phyloP scores from a whole-genome alignment of 495 filamentous ascomycete species.

The Bombardia bombarda region DNA sequence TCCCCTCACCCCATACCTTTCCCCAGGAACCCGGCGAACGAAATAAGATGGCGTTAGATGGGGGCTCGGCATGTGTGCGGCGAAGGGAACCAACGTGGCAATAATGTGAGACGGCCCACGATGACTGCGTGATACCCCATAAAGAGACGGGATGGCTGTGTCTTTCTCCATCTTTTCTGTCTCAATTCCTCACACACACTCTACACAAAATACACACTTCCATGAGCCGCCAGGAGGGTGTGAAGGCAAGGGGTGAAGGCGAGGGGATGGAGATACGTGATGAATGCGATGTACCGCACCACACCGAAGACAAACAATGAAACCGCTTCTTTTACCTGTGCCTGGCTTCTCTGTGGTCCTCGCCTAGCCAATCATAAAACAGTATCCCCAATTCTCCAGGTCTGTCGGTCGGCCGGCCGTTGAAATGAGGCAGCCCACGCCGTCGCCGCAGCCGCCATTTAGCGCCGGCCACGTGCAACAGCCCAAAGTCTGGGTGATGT shows the following conservation, averaged over 20 bases:
- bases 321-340: slow-evolving; percentile 11
- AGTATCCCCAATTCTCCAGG: too few species aligned
- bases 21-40: too few species aligned
- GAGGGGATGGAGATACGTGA: too few species aligned
- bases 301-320: too few species aligned
- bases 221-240: slow-evolving; percentile 3
- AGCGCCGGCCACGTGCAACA: slow-evolving; percentile 22
- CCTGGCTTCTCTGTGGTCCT: slow-evolving; percentile 10
- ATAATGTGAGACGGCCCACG: slow-evolving; percentile 8
- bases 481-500: slow-evolving; percentile 8
- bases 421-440: too few species aligned
- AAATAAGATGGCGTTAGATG: too few species aligned
- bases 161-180: slow-evolving; percentile 10
- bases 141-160: slow-evolving; percentile 9
- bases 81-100: slow-evolving; percentile 11
- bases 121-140: slow-evolving; percentile 19
- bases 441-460: slow-evolving; percentile 12
- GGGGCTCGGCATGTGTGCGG: slow-evolving; percentile 12
- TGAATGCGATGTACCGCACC: slow-evolving; percentile 16
- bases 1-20: background rate
- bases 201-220: too few species aligned
- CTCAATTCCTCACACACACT: slow-evolving; percentile 1
- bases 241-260: slow-evolving; percentile 9
- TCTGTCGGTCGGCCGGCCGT: too few species aligned
- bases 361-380: slow-evolving; percentile 12